Base-by-base conservation (phyloP, 495 filamentous ascomycete genomes). In the Cenococcum geophilum region DNA sequence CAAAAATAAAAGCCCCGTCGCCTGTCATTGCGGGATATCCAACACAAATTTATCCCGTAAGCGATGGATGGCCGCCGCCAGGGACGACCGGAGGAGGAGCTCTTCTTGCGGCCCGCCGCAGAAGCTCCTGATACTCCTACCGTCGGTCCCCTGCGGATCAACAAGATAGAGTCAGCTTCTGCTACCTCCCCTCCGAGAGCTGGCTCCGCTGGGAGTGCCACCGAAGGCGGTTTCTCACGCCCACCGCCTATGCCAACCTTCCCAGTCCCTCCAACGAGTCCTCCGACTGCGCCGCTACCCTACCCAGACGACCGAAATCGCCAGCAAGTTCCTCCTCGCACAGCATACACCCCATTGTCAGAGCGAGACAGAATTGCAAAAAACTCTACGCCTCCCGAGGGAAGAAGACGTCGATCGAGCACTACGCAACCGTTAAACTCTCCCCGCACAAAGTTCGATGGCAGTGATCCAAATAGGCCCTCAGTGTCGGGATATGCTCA, bases 131-230 rank as follows among this genome's bases (percentile, higher is more conserved):
- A 67, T 14, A 72, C 71, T 21, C 87, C 90, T 43, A 86, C 86
- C 1, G 82, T 97, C 60, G 90, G 87, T 59, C 92, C 92, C 27
- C 75, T 97, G 71, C 83, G 90, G 64, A 95, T 97, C 69, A 85
- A 83, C 77, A 95, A 95, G 73, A 79, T 79, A 72, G 62, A 64
- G 0, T 47, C 47, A 14, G 70, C 82, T 72, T 74, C 83, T 14
- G 62, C 63, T 50, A 67, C 71, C 62, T 68, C 72, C 50, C 66
- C 70, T 25, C 74, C 71, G 42, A 68, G 69, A 55, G 62, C 66
- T 52, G 66, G 65, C 54, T 71, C 78, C 59, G 68, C 70, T 5
- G 66, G 56, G 59, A 73, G 59, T 63, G 66, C 51, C 45, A 72
- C 35, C 69, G 61, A 71, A 75, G 75, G 59, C 6, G 71, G 77